Percentiles rank a stretch among this genome's conserved stretches.
phyloP scores from a whole-genome alignment of 2,329 filamentous ascomycete species.

The Aspergillus glaucus region DNA sequence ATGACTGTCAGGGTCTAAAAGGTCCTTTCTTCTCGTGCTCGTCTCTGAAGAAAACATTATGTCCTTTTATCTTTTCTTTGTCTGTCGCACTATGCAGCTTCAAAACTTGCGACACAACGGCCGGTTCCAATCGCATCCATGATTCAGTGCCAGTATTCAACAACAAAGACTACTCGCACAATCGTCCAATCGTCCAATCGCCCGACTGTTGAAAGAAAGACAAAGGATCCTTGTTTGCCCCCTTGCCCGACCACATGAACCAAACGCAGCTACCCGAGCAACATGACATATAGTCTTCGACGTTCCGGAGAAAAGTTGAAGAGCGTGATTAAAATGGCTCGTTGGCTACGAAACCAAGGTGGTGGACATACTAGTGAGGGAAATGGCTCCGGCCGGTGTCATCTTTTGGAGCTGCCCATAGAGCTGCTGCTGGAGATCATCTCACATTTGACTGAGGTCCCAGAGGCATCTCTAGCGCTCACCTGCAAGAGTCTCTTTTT shows the following conservation, averaged over 20 bases:
- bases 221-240: neutral
- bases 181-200: neutral
- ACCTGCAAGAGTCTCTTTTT: slow-evolving; percentile 32
- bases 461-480: slow-evolving; percentile 32
- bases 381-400: slow-evolving; percentile 17
- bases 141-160: slow-evolving; percentile 8
- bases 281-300: slow-evolving; percentile 24
- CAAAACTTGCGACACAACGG: slow-evolving; percentile 8
- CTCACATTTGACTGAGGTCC: slow-evolving; percentile 28
- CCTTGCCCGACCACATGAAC: neutral
- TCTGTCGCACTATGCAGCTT: slow-evolving; percentile 21
- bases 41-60: slow-evolving; percentile 16
- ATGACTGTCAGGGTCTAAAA: slow-evolving; percentile 25
- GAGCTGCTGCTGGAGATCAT: slow-evolving; percentile 33
- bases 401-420: slow-evolving; percentile 32
- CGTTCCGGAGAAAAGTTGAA: slow-evolving; percentile 26
- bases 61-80: slow-evolving; percentile 5
- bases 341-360: slow-evolving; percentile 17
- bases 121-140: slow-evolving; percentile 11
- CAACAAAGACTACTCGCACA: neutral
- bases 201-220: slow-evolving; percentile 2
- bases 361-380: slow-evolving; percentile 10
- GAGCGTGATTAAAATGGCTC: slow-evolving; percentile 22
- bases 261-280: slow-evolving; percentile 8
- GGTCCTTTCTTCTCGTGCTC: slow-evolving; percentile 12